Base-by-base conservation (phyloP, 257 asterid genomes). In the Misopates orontium region DNA sequence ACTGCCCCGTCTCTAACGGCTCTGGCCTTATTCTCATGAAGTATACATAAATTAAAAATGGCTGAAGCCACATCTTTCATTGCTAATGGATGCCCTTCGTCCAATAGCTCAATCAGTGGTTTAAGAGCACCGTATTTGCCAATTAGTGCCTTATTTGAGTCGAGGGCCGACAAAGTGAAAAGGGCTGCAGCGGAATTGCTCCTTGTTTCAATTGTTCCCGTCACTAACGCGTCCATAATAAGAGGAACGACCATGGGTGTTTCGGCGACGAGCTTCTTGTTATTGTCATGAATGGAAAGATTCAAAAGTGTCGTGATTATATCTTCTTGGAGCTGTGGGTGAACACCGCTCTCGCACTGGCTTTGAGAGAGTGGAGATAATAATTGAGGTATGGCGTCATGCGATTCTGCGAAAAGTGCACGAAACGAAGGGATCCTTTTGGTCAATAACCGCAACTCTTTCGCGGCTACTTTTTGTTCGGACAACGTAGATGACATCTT, bases 131-230 rank as follows among this genome's bases (percentile, higher is more conserved):
- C 93, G 0, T 79, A 74, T 74, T 84, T 87, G 10, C 98, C 97
- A 0, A 92, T 85, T 8, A 89, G 80, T 7, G 62, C 84, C 71
- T 89, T 92, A 60, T 92, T 92, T 3, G 97, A 80, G 59, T 89
- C 91, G 16, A 87, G 85, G n/a, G 97, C 95, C 0, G 93, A 81
- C 40, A 92, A 61, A 1, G 97, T 85, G 79, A 92, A 92, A 51
- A 92, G 85, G 24, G 98, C 84, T 8, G 98, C 98, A 2, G 98
- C 96, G 16, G 98, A 95, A 73, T 94, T 94, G 76, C 88, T 85
- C 77, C 90, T 82, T 1, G 91, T 91, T 32, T 82, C 87, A 1
- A 85, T 72, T 1, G 96, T 88, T 53, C 96, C 99, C 0, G 77
- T 67, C 42, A 53, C 69, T 36, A 94, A 55, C 1, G 98, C 95